Evolutionary conservation across 1,284 basidiomycete genomes (phyloP).

Genomic region (Apiotrichum gracile): DNA sequence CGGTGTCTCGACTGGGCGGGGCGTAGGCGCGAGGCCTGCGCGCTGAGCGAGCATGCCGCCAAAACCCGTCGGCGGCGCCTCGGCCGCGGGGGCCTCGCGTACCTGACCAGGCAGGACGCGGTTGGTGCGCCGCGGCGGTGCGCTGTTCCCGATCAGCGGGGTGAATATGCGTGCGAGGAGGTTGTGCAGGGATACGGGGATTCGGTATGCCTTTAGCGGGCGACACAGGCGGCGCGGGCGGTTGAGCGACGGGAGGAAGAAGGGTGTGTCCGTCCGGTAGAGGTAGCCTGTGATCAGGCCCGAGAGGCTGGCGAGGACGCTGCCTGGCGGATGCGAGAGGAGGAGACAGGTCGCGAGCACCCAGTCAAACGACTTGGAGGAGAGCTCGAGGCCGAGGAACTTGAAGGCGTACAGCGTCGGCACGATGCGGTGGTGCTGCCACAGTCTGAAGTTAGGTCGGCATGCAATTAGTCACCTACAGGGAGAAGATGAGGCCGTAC

Average conservation of each 20-base stretch:
- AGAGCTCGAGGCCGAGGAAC: constrained; percentile 66
- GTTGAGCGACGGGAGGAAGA: constrained; percentile 31
- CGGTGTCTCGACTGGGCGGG: neutral
- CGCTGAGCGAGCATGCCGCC: constrained; percentile 15
- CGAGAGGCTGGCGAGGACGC: constrained; percentile 56
- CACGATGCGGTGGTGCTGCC: constrained; percentile 70
- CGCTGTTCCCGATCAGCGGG: constrained; percentile 60
- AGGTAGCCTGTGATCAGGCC: constrained; percentile 66
- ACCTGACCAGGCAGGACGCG: constrained; percentile 57
- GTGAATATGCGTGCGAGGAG: constrained; percentile 55
- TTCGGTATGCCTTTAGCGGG: constrained; percentile 62
- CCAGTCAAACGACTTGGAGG: constrained; percentile 68
- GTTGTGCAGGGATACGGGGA: constrained; percentile 56
- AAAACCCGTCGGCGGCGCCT: constrained; percentile 1
- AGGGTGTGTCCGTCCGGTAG: constrained; percentile 70
- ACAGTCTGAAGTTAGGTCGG: constrained; percentile 52
- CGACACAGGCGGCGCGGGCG: constrained; percentile 26
- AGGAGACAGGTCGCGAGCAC: constrained; percentile 63
- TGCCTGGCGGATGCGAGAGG: constrained; percentile 61
- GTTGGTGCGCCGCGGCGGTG: constrained; percentile 54
- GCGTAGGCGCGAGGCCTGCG: constrained; percentile 8
- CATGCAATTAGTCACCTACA: constrained; percentile 23
- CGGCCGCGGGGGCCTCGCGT: constrained; percentile 10
- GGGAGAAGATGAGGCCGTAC: constrained; percentile 54
- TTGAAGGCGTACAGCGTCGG: constrained; percentile 69